phyloP scores from a whole-genome alignment of 208 protist species.

The Trypanosoma theileri region DNA sequence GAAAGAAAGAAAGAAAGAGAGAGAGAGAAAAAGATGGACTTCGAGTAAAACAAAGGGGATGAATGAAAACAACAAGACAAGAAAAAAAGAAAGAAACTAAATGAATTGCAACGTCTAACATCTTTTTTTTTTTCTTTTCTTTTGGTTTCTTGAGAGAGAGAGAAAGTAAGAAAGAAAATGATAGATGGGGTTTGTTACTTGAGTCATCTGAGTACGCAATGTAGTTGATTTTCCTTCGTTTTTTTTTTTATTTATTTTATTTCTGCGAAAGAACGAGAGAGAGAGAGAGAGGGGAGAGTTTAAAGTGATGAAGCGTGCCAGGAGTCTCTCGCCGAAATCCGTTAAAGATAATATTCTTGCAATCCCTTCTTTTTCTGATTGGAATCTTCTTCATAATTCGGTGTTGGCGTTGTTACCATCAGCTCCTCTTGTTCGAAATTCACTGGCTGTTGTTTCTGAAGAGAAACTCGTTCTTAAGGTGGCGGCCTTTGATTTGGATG shows the following conservation, averaged over 20 bases:
- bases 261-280: background rate
- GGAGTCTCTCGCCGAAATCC: conserved; percentile 16
- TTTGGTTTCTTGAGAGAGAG: no score
- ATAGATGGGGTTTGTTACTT: no score
- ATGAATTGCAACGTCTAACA: no score
- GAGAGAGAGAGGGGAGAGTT: background rate
- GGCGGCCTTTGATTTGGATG: conserved; percentile 78
- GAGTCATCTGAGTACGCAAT: no score
- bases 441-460: conserved; percentile 1
- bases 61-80: no score
- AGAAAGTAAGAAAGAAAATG: no score
- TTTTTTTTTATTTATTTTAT: no score
- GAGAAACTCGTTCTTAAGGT: conserved; percentile 34
- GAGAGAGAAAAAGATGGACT: background rate
- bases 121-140: no score
- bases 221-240: no score
- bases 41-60: no score
- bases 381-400: conserved; percentile 25
- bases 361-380: conserved; percentile 21
- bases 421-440: conserved; percentile 11
- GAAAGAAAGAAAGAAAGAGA: background rate
- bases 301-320: conserved; percentile 28
- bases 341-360: conserved; percentile 2
- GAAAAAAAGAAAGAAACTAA: no score
- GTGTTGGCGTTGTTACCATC: conserved; percentile 27